Evolutionary conservation across 345 rosid genomes (phyloP), one percentile per base, ranked within the genome.

Genomic region (Melaleuca quinquenervia): DNA sequence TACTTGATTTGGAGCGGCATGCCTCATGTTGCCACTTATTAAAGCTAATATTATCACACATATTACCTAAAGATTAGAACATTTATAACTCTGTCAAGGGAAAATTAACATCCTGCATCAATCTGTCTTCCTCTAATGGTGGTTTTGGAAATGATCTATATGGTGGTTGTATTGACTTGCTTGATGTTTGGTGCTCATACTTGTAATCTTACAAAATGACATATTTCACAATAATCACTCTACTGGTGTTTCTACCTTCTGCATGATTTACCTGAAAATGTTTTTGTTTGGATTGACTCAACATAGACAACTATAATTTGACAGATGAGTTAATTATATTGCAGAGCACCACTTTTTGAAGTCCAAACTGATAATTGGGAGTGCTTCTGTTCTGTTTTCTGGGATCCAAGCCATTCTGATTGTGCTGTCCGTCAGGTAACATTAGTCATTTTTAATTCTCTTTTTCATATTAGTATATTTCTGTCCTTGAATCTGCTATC

Each of bases 321-420:
- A 83, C 6, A 14, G 58, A 83, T 83, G 84, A 26, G 58, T 32
- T 22, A 52, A 85, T 91, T 49, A 86, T 53, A 86, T 84, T 49
- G 36, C 92, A 98, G 99, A 95, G 99, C 99, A 85, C 99, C 99
- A 64, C 91, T 94, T 85, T 92, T 90, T 90, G 98, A 95, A 89
- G 93, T 93, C 86, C 99, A 98, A 90, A 95, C 95, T 84, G 95
- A 93, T 89, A 88, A 93, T 56, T 98, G 99, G 99, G 99, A 95
- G 85, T 98, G 99, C 92, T 98, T 91, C 88, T 93, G 95, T 87
- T 91, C 92, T 88, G 88, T 98, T 86, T 89, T 88, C 32, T 96
- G 99, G 99, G 97, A 98, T 89, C 98, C 98, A 58, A 70, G 87
- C 29, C 98, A 86, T 89, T 95, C 99, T 51, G 99, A 98, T 91